Base-by-base conservation (phyloP, 805 yeast genomes). In the Suhomyces sp. region DNA sequence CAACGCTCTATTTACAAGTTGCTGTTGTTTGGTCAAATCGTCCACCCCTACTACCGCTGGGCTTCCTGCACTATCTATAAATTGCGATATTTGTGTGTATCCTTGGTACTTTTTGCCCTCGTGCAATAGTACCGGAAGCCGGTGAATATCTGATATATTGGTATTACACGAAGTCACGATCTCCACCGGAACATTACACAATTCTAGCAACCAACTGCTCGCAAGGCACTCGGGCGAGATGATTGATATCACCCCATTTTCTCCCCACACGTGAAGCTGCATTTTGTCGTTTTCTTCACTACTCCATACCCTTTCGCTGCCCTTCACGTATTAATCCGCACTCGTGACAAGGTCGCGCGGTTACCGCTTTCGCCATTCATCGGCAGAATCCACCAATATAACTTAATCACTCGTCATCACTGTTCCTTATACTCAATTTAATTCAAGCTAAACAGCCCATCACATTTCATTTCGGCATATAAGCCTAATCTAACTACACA, bases 151-250 rank as follows among this genome's bases (percentile, higher is more conserved):
- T 0, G 88, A 79, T 8, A 80, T 50, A 57, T 80, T 81, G 10
- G 84, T 77, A 61, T 86, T 84, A 49, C 82, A 80, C 2, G 88
- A 82, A 2, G 84, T 76, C 7, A 82, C 76, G 2, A 86, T 61
- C 35, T 67, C 57, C 40, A 53, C 60, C 7, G 47, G 48, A 2
- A 62, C 46, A 27, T 44, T 33, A 45, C 68, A 57, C 48, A 64
- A 46, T 57, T 57, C 43, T 50, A 79, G 60, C 39, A 77, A 66
- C 78, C 81, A 77, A 0, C 69, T 61, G 4, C 72, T 55, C 0
- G 86, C 86, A 12, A 80, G 51, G 8, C 80, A 76, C 48, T 81
- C 83, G 0, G 85, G 80, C 39, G 80, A 80, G 40, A 82, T 73
- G 2, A 75, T 59, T 0, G 84, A 79, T 1, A 79, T 59, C 39